Evolutionary conservation across 139 green algal species (phyloP).

Genomic region (Chlorella sp.): DNA sequence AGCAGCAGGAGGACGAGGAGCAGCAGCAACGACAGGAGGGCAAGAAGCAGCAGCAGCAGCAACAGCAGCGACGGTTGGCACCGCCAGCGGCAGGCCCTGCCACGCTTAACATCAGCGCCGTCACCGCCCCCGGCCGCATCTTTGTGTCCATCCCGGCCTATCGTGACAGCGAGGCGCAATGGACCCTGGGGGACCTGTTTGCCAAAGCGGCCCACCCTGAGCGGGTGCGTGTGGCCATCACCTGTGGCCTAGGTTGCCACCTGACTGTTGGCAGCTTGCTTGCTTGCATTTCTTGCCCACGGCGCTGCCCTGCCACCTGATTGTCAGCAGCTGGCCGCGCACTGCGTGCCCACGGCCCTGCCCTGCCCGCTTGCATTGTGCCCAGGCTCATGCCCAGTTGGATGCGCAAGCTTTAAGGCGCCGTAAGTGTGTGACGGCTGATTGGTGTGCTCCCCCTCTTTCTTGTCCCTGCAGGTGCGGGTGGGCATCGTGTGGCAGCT

Average conservation of each 20-base stretch:
- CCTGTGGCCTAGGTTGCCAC: no score
- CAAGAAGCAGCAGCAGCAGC: neutral
- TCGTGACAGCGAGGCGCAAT: conserved; percentile 75
- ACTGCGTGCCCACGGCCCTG: no score
- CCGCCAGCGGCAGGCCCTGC: no score
- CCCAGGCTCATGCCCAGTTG: no score
- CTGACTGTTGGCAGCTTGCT: conserved; percentile 74
- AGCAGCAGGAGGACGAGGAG: neutral
- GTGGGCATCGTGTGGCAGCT: conserved; percentile 83
- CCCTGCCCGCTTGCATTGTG: neutral
- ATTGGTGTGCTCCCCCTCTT: neutral
- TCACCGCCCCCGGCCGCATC: conserved; percentile 51
- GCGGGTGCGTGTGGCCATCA: conserved; percentile 57
- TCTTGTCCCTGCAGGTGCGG: conserved; percentile 35
- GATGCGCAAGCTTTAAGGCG: neutral
- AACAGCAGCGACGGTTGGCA: neutral
- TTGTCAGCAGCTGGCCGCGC: no score
- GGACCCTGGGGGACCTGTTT: conserved; percentile 73
- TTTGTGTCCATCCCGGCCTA: conserved; percentile 83
- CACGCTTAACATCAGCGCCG: neutral
- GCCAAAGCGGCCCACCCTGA: conserved; percentile 57
- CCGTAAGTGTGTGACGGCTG: no score
- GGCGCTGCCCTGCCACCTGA: no score
- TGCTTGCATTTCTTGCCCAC: neutral
- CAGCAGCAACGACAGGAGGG: neutral